Evolutionary conservation across 1,139 yeast genomes (phyloP), one percentile per base, ranked within the genome.

Genomic region (Taiozyma sp.): DNA sequence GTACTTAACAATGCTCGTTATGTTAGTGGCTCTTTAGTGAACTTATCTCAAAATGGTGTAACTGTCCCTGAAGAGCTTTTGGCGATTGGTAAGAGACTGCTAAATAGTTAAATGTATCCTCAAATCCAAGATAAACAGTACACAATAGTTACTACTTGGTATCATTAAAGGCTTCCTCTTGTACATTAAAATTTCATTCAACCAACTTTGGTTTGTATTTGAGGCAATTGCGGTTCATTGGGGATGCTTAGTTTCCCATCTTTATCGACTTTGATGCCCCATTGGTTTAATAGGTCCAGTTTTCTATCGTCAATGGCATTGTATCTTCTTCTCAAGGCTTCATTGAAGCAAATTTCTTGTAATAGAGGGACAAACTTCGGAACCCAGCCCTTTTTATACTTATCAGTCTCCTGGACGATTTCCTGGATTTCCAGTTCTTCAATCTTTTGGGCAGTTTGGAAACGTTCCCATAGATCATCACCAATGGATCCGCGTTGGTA

Each of bases 401-500:
- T 58, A 63, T 88, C 90, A 46, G 95, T 88, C 68, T 89, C 97
- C 50, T 67, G 71, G n/a, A 87, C 84, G 50, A 90, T 76, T 51
- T 85, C 91, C 65, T 83, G 80, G 59, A 93, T 72, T 65, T 93
- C 99, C 34, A 85, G 65, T 62, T 90, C 63, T 60, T 85, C 86
- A 56, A 89, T 68, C 68, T 89, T 88, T 55, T 79, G 80, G 59
- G 89, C 90, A 48, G 89, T 76, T 59, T 82, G 84, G 68, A 79
- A 90, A 61, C 95, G 85, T 65, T 86, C 85, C 77, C 80, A 87
- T 45, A 88, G 74, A 52, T 88, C 95, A 62, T 93, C 98, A 37
- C 97, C 97, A 55, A 93, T 83, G 35, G 91, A 81, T 1, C 98
- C 98, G 50, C 81, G 83, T 63, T 91, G 95, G 66, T 90, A 91